Evolutionary conservation across 352 stramenopile species (phyloP), one percentile per base, ranked within the genome.

Genomic region (Pythium rhizo-oryzae): DNA sequence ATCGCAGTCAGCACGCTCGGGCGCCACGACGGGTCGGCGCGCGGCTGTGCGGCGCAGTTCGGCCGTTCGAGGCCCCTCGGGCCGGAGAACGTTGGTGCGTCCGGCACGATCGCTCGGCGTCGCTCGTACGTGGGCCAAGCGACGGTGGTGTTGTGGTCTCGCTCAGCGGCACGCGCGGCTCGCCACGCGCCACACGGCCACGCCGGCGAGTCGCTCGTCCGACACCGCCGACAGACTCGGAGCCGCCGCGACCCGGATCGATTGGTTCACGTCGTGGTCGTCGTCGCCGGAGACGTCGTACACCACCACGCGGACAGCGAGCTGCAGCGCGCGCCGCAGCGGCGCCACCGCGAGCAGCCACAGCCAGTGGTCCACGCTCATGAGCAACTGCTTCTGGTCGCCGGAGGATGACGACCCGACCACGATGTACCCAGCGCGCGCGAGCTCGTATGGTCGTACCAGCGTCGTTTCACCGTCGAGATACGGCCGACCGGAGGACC

Each of bases 351-450:
- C n/a, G 23, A 54, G 23, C 47, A 54, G n/a, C 47, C 47, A 54
- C 19, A 54, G 8, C 47, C 47, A 54, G 47, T 54, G n/a, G 47
- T 54, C 47, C 47, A 28, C 47, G 15, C 47, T 24, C 18, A 54
- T 11, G 2, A 54, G 47, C 47, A 54, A 24, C 19, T 54, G 47
- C 37, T 2, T 43, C 37, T 18, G 9, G 15, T 18, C 8, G 2
- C 8, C 37, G 37, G 37, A 43, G 37, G 37, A 43, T 43, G 37
- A 43, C 5, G 37, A 33, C 28, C 28, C 37, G 15, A 24, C 12
- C 13, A 62, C 37, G 55, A 62, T 23, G n/a, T 62, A 62, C 9
- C 55, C 55, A 18, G 23, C 33, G 39, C 55, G 35, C 8, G 50
- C 55, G 21, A 62, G 37, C 55, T 52, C 55, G 25, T 51, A 63